Percentiles rank a stretch among this genome's conserved stretches.
Evolutionary conservation across 2,329 filamentous ascomycete species (phyloP).

Genomic region (Pseudocercospora fijiensis): DNA sequence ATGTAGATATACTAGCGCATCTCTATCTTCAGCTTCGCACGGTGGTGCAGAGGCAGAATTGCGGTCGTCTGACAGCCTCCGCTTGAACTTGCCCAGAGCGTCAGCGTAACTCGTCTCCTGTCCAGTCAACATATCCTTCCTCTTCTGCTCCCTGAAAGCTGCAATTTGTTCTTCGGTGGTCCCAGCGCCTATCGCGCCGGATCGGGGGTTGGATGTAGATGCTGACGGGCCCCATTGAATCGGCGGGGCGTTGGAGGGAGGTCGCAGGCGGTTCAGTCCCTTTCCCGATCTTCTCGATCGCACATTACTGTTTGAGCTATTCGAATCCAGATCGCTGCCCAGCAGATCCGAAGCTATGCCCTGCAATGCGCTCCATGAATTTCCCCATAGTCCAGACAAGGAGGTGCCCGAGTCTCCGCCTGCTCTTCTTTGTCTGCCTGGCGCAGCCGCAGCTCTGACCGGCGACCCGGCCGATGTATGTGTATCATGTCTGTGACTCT

Average conservation of each 20-base stretch:
- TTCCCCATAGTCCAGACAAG: conserved; percentile 50
- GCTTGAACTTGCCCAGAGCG: conserved; percentile 56
- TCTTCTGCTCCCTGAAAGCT: conserved; percentile 51
- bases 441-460: conserved; percentile 8
- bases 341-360: conserved; percentile 52
- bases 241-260: conserved; percentile 42
- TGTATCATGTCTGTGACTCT: conserved; percentile 12
- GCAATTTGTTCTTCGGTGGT: conserved; percentile 49
- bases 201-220: conserved; percentile 37
- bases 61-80: conserved; percentile 66
- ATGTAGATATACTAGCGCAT: conserved; percentile 88
- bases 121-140: conserved; percentile 47
- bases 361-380: conserved; percentile 51
- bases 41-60: conserved; percentile 49
- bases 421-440: conserved; percentile 24
- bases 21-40: conserved; percentile 62
- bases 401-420: conserved; percentile 27
- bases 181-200: conserved; percentile 45
- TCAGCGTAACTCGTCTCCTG: conserved; percentile 44
- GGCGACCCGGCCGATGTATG: conserved; percentile 7
- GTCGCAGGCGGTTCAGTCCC: conserved; percentile 16
- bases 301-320: conserved; percentile 21
- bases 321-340: conserved; percentile 39
- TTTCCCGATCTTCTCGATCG: conserved; percentile 38
- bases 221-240: conserved; percentile 50